Evolutionary conservation across 2,329 filamentous ascomycete species (phyloP), one percentile per base, ranked within the genome.

Genomic region (Fusarium sp.): DNA sequence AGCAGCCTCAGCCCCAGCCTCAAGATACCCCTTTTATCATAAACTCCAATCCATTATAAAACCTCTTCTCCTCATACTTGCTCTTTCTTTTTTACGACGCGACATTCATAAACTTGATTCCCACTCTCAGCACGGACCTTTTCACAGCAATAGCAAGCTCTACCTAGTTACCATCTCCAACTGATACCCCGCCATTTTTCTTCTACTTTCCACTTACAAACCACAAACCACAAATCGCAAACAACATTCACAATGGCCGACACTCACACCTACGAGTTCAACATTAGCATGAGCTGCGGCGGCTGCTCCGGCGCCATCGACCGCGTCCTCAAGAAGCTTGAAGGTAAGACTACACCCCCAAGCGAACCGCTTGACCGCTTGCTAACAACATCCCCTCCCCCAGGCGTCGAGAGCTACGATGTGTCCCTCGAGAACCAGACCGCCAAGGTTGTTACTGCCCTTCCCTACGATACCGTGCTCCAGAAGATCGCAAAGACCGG

Each of bases 261-360:
- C 71, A 92, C 73, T 43, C 93, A 97, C 85, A 92, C 89, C 73
- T 98, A 98, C 91, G 93, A 96, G 81, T 98, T 98, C 86, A 90
- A 94, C 81, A 89, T 98, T 80, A 86, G 84, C 81, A 99, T 99
- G 96, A 92, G 85, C 86, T 99, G 96, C 83, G 89, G 92, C 78
- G 96, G 96, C 79, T 99, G 96, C 90, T 97, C 94, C 45, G 94
- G 94, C 76, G 96, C 96, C 71, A 87, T 99, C 44, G 92, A 97
- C 82, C 88, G 94, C 52, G 94, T 97, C 45, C 89, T 99, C 70
- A 95, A 92, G 84, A 97, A 93, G 83, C 89, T 97, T 4, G 91
- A 96, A 20, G 94, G 94, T 97, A 78, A 70, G 87, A 80, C 33
- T 26, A 13, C 45, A 6, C 1, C 7, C 19, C 14, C 14, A 14